Base-by-base conservation (phyloP, 805 yeast genomes). In the Brettanomyces naardenensis region DNA sequence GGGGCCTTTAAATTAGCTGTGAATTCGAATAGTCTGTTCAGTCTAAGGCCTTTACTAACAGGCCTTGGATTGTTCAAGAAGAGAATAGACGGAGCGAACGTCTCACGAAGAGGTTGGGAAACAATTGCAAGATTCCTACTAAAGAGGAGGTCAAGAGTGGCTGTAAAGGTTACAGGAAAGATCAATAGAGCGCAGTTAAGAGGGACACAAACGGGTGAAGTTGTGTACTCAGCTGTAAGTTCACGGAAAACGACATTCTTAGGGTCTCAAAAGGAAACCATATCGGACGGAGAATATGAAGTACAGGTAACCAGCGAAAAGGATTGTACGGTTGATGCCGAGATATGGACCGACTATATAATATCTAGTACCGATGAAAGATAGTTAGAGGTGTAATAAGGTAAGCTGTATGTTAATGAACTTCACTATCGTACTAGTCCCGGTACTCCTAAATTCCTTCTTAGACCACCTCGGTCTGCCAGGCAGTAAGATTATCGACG, bases 1-100 rank as follows among this genome's bases (percentile, higher is more conserved):
- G 48, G 52, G 2, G 37, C 44, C 1, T 76, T 27, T 17, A 34
- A 19, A 19, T 13, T 34, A 10, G 13, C n/a, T 13, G 26, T 31
- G 3, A 19, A 20, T 5, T 6, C 15, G 13, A 26, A 31, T 20
- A 11, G 6, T 11, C 18, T 9, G 13, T 11, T 31, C 19, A 20
- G 15, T 9, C 5, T 31, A 10, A 31, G 14, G 9, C 7, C 9
- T 14, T 6, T 31, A 15, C 23, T 26, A 13, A 19, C n/a, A 5
- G 18, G 13, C 11, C 13, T 33, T 11, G 36, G 36, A n/a, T 9
- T 23, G 17, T 33, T 33, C n/a, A 21, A 13, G 19, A 25, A 33
- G 19, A 22, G 6, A 15, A 31, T 19, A 10, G 19, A 20, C 15
- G 20, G 11, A 20, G 13, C 23, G 26, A n/a, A 17, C 5, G 14